Evolutionary conservation across 2,329 filamentous ascomycete species (phyloP), one percentile per base, ranked within the genome.

Genomic region (Malbranchea zuffiana): DNA sequence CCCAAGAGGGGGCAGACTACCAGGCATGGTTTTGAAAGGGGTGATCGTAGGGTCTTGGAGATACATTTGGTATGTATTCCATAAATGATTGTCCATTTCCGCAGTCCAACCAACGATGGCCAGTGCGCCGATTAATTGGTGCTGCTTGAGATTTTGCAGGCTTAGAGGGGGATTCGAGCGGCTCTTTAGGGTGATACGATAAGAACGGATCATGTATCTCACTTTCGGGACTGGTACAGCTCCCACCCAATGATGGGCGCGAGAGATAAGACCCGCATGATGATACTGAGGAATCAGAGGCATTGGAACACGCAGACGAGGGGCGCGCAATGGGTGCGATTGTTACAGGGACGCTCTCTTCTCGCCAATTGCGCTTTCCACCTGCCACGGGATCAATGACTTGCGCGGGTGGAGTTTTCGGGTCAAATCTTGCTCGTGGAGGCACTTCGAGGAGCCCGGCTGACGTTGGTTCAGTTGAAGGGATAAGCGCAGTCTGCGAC

Each of bases 1-100:
- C 12, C 75, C 75, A 35, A 78, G 67, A 7, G 75, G 75, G 24
- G 75, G 75, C 21, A 72, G 66, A 28, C 71, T 74, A 32, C 75
- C 75, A 2, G 75, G 75, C 1, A 78, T 65, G 59, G 74, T 75
- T 50, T 79, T 79, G 64, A 79, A 79, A 0, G 75, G 75, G 1
- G 75, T 80, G 32, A 78, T 68, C 3, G 71, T 74, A 13, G 75
- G 75, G 52, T 79, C 74, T 43, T 75, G 72, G n/a, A 79, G 60
- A 51, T 78, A 78, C 36, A 68, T 64, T 59, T 77, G 72, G 55
- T 78, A 80, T 6, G 72, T 75, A 51, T 74, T 71, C 75, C 75
- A 78, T 20, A 80, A 57, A 50, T 80, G 75, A 39, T 72, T 67
- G 50, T 80, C 75, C 74, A 78, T 78, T 35, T 75, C 73, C 28